Base-by-base conservation (phyloP, 2,329 filamentous ascomycete species). In the Exophiala viscosa region DNA sequence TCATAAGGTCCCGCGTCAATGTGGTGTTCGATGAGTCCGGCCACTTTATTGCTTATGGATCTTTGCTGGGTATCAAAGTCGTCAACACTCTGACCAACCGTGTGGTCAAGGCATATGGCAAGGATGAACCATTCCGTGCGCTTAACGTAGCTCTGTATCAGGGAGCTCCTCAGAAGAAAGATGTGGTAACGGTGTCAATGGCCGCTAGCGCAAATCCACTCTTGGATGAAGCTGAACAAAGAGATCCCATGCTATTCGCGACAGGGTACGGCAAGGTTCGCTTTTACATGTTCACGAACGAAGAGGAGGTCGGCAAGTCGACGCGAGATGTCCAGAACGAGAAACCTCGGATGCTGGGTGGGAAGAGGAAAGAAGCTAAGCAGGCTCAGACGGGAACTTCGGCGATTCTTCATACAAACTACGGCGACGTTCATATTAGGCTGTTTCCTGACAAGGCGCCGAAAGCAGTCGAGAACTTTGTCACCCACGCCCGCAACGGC, bases 251-350 rank as follows among this genome's bases (percentile, higher is more conserved):
- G 66, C 76, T 99, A 6, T 81, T 95, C 40, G 80, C 82, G 8
- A 97, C 93, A 0, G 92, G 85, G 0, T 85, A 88, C 41, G 87
- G 85, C 58, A 97, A 96, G 72, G 82, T 87, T 23, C 87, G 95
- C 36, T 99, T 99, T 73, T 99, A 96, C 78, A 90, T 97, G 84
- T 99, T 96, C 71, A 96, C 89, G 33, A 95, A 96, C 69, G 88
- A 96, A 35, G 82, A 85, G 34, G 87, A 90, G 18, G 80, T 93
- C 46, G 86, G 85, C 61, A 95, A 92, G 69, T 86, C 87, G 6
- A 85, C 86, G 33, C 85, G 93, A 61, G 93, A 99, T 68, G 80
- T 99, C 9, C 90, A 96, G 63, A 99, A 99, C 68, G 93, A 99
- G 72, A 91, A 90, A 63, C 93, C 92, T 0, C 86, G 83, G 1